phyloP scores from a whole-genome alignment of 345 rosid species.

The Sisymbrium altissimum region DNA sequence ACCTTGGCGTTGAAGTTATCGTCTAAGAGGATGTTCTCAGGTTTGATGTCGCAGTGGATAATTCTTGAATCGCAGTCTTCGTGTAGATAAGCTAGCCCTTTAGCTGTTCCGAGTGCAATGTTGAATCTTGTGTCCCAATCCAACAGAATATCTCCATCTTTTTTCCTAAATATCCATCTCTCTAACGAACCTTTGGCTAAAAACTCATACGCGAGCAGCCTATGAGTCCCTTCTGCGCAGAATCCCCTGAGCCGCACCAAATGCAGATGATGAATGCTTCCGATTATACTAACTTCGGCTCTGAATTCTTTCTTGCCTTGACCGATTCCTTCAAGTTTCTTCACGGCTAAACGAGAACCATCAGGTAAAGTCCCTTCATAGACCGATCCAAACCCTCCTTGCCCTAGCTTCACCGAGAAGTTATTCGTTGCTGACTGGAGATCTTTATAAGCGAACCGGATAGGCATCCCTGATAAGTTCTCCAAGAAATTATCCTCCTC shows the following conservation, averaged over 20 bases:
- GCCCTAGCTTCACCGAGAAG: constrained; percentile 83
- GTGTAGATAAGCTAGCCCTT: constrained; percentile 90
- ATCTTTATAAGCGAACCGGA: constrained; percentile 68
- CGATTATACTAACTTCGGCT: constrained; percentile 91
- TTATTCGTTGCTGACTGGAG: constrained; percentile 74
- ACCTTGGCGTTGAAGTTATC: constrained; percentile 78
- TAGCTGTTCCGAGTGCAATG: constrained; percentile 81
- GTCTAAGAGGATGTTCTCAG: constrained; percentile 86
- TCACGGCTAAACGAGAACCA: constrained; percentile 81
- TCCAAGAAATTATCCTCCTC: constrained; percentile 84
- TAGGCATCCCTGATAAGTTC: constrained; percentile 73
- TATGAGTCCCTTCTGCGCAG: constrained; percentile 79
- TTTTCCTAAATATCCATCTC: constrained; percentile 77
- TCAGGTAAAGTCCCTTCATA: constrained; percentile 72
- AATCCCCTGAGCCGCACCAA: constrained; percentile 84
- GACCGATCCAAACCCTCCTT: constrained; percentile 95
- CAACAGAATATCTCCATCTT: constrained; percentile 40
- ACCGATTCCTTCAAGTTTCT: constrained; percentile 91
- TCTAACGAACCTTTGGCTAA: constrained; percentile 83
- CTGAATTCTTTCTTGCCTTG: constrained; percentile 96
- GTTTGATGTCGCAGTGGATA: constrained; percentile 90
- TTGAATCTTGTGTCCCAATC: constrained; percentile 77
- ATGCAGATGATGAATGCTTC: constrained; percentile 89
- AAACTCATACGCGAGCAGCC: constrained; percentile 86
- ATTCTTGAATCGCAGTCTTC: constrained; percentile 84